phyloP scores from a whole-genome alignment of 257 asterid species.

The Scutellaria minor region DNA sequence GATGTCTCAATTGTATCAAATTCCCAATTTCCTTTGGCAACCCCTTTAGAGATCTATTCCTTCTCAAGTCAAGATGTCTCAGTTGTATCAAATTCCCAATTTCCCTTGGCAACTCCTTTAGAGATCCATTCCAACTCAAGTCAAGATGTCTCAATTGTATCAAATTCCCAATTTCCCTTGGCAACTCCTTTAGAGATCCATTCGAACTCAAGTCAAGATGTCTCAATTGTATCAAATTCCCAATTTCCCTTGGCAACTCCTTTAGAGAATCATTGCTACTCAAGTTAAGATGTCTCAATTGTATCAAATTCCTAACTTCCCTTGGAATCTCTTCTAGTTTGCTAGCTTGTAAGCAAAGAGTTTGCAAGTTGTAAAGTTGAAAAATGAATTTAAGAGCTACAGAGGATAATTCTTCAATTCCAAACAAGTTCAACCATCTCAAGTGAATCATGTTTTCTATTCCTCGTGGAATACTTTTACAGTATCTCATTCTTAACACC shows the following conservation, averaged over 20 bases:
- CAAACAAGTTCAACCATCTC: conserved; percentile 31
- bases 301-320: background rate
- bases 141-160: too few relatives aligned
- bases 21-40: background rate
- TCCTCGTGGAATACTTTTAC: conserved; percentile 29
- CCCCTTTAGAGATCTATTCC: too few relatives aligned
- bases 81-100: too few relatives aligned
- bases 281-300: background rate
- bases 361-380: conserved; percentile 17
- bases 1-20: background rate
- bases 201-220: background rate
- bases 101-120: too few relatives aligned
- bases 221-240: background rate
- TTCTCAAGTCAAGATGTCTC: too few relatives aligned
- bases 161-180: too few relatives aligned
- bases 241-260: background rate
- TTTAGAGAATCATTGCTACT: background rate
- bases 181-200: background rate
- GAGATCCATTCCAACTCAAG: too few relatives aligned
- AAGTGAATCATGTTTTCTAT: conserved; percentile 35
- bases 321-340: background rate
- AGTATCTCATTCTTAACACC: background rate
- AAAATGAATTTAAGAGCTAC: conserved; percentile 1
- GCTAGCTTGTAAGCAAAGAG: background rate
- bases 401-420: background rate